Percentiles rank a stretch among this genome's conserved stretches.
phyloP scores from a whole-genome alignment of 2,329 filamentous ascomycete species.

The Lasiodiplodia sp. region DNA sequence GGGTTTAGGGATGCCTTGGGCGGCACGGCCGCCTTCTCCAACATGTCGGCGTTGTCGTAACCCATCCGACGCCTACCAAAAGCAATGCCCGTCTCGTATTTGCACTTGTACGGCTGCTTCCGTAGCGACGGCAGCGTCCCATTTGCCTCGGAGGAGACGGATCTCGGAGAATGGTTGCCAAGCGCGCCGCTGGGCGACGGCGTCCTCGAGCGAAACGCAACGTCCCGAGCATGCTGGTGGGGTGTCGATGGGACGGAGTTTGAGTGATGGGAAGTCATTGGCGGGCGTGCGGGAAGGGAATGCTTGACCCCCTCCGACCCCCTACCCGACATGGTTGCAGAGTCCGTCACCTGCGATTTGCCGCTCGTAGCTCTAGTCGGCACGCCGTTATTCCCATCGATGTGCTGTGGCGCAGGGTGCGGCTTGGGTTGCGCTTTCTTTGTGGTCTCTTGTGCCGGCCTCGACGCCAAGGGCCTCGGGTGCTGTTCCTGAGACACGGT shows the following conservation, averaged over 20 bases:
- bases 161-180: slow-evolving; percentile 84
- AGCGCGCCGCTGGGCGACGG: slow-evolving; percentile 79
- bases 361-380: slow-evolving; percentile 43
- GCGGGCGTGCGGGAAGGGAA: slow-evolving; percentile 51
- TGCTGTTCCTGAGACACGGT: slow-evolving; percentile 47
- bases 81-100: slow-evolving; percentile 86
- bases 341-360: slow-evolving; percentile 48
- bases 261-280: slow-evolving; percentile 71
- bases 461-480: slow-evolving; percentile 28
- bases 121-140: slow-evolving; percentile 73
- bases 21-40: slow-evolving; percentile 73
- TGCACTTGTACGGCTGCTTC: slow-evolving; percentile 72
- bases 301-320: slow-evolving; percentile 37
- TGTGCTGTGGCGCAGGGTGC: slow-evolving; percentile 38
- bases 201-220: slow-evolving; percentile 76
- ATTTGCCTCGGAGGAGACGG: slow-evolving; percentile 88
- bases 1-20: slow-evolving; percentile 62
- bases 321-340: slow-evolving; percentile 41
- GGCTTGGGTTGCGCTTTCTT: slow-evolving; percentile 41
- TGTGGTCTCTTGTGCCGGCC: slow-evolving; percentile 31
- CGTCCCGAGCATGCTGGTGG: slow-evolving; percentile 83
- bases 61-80: slow-evolving; percentile 86
- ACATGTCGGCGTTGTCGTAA: slow-evolving; percentile 85
- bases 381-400: slow-evolving; percentile 48
- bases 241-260: slow-evolving; percentile 94